These are phyloP conservation scores for Sordariomycetes sp. DNA, from an alignment of 2,329 filamentous ascomycete species.

Conservation along the genomic window DNA sequence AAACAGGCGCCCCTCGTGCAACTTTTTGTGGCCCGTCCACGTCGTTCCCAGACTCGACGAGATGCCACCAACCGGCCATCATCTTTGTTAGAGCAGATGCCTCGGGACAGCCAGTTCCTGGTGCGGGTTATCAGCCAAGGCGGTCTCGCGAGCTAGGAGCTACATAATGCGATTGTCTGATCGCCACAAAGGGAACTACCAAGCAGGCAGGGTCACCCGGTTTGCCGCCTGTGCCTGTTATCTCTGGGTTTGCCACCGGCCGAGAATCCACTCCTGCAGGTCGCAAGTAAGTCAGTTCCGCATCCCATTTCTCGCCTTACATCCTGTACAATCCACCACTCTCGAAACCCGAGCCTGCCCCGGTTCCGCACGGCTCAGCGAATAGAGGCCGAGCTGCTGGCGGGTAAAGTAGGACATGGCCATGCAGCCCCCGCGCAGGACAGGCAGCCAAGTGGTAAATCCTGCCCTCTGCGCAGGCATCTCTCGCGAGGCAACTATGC, in stretches of 20 bases:
- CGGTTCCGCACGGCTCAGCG: neutral
- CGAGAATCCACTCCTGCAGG: too few relatives aligned
- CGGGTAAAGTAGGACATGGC: neutral
- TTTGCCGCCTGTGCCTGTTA: too few relatives aligned
- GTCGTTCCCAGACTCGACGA: too few relatives aligned
- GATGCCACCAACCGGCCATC: too few relatives aligned
- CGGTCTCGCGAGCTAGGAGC: too few relatives aligned
- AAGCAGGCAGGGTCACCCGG: too few relatives aligned
- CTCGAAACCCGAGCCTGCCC: neutral
- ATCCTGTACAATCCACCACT: neutral
- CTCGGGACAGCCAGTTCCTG: too few relatives aligned
- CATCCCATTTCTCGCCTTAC: neutral
- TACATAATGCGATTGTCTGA: too few relatives aligned
- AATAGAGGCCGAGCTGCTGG: neutral
- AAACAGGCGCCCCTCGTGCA: neutral
- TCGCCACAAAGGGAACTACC: too few relatives aligned
- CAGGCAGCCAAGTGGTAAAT: neutral
- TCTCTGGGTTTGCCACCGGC: too few relatives aligned
- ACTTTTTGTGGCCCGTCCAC: neutral
- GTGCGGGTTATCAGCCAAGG: too few relatives aligned
- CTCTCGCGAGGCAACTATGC: neutral
- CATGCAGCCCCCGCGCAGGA: neutral
- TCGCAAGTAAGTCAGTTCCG: neutral
- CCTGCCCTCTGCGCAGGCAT: neutral
- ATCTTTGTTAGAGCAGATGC: too few relatives aligned